These are phyloP conservation scores for Trichoderma harzianum DNA, from an alignment of 2,329 filamentous ascomycete species.

Conservation along the genomic window DNA sequence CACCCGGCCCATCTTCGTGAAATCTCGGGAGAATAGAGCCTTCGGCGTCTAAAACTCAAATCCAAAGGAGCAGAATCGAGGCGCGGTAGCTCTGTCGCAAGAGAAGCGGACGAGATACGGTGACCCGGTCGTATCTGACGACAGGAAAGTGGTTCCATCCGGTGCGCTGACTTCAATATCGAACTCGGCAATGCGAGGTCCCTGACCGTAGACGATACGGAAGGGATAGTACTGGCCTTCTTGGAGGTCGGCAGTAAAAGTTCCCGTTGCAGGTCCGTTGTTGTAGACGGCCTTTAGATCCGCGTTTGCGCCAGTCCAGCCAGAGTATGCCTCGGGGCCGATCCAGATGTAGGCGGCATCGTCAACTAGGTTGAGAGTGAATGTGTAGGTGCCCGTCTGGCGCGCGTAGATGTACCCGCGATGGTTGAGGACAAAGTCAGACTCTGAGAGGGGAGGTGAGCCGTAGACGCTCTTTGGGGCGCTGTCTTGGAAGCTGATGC, in stretches of 20 bases:
- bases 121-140: not conserved
- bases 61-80: conserved; percentile 1
- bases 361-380: conserved; percentile 23
- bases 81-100: conserved; percentile 10
- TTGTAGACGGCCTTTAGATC: conserved; percentile 22
- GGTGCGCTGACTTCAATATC: conserved; percentile 14
- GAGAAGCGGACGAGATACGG: conserved; percentile 13
- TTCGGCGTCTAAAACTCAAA: not conserved
- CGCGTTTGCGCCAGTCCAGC: conserved; percentile 26
- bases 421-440: conserved; percentile 26
- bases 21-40: not conserved
- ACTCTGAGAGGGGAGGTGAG: not conserved
- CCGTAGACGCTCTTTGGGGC: conserved; percentile 2
- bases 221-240: conserved; percentile 19
- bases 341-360: conserved; percentile 21
- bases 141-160: conserved; percentile 17
- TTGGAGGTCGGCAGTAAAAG: conserved; percentile 20
- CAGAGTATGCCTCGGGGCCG: conserved; percentile 23
- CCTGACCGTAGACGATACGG: conserved; percentile 20
- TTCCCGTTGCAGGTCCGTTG: conserved; percentile 20
- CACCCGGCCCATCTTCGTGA: not conserved
- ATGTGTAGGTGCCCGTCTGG: conserved; percentile 24
- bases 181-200: conserved; percentile 18
- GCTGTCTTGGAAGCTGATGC: not conserved
- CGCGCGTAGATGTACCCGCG: conserved; percentile 27